A percentile compares a stretch with the other conserved stretches of the same genome.
Conservation (phyloP, 805 yeast species). For the Barnettozyma siamensis region DNA sequence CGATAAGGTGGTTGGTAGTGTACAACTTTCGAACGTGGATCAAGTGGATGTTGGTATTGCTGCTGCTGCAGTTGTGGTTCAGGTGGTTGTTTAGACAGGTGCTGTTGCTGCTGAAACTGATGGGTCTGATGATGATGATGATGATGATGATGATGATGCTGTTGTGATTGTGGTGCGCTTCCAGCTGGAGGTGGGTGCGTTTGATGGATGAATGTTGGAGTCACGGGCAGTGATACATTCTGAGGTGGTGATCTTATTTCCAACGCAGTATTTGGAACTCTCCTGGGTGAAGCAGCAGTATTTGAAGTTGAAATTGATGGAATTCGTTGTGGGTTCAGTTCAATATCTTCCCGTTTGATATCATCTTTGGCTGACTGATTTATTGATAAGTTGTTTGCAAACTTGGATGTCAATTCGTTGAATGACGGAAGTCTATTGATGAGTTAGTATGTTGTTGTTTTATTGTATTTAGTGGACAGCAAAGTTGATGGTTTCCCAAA, state of each 20-base stretch:
- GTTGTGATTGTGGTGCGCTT: neutral
- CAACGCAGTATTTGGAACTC: neutral
- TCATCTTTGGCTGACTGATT: neutral
- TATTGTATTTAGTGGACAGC: too few relatives aligned
- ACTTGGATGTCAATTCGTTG: conserved; percentile 18
- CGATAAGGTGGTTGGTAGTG: too few relatives aligned
- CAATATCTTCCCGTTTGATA: neutral
- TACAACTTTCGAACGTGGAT: too few relatives aligned
- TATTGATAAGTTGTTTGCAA: conserved; percentile 5
- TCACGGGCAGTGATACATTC: neutral
- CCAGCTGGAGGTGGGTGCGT: neutral
- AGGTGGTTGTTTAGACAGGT: too few relatives aligned
- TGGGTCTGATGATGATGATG: neutral
- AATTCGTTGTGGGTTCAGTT: neutral
- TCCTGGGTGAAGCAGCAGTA: neutral
- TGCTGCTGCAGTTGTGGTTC: too few relatives aligned
- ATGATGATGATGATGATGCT: neutral
- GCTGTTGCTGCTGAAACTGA: too few relatives aligned
- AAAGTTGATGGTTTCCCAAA: conserved; percentile 1
- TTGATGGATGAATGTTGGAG: neutral
- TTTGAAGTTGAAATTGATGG: neutral
- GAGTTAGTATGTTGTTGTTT: conserved; percentile 12
- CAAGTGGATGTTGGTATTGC: neutral
- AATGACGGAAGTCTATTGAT: conserved; percentile 23
- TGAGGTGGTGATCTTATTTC: neutral